These are phyloP conservation scores for Pythium aphanidermatum DNA, from an alignment of 352 stramenopile species.

Conservation along the genomic window DNA sequence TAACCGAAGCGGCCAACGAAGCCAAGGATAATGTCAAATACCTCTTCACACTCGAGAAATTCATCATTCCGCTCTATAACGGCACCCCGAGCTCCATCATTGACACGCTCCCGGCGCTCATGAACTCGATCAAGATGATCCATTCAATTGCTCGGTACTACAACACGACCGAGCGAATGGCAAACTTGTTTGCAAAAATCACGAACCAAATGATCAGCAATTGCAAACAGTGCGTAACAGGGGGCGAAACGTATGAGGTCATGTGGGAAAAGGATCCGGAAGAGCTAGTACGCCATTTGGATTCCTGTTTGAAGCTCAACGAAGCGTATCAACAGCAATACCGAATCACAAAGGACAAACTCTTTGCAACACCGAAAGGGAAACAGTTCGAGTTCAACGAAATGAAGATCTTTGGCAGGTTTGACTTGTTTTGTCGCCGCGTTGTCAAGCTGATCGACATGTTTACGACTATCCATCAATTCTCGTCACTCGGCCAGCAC, in stretches of 20 bases:
- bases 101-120: slow-evolving; percentile 96
- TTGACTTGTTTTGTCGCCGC: slow-evolving; percentile 96
- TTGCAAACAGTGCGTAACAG: slow-evolving; percentile 94
- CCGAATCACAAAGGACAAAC: slow-evolving; percentile 95
- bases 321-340: slow-evolving; percentile 99
- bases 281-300: slow-evolving; percentile 92
- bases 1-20: slow-evolving; percentile 97
- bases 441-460: slow-evolving; percentile 99
- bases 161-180: slow-evolving; percentile 98
- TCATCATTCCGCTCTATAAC: slow-evolving; percentile 87
- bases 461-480: slow-evolving; percentile 98
- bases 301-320: slow-evolving; percentile 97
- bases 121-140: slow-evolving; percentile 99
- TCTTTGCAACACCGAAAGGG: slow-evolving; percentile 92
- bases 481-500: slow-evolving; percentile 89
- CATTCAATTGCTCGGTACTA: slow-evolving; percentile 98
- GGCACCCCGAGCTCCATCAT: slow-evolving; percentile 96
- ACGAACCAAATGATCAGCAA: slow-evolving; percentile 99
- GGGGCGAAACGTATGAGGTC: slow-evolving; percentile 77
- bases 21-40: slow-evolving; percentile 99
- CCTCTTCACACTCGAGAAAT: slow-evolving; percentile 97
- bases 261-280: slow-evolving; percentile 95
- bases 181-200: slow-evolving; percentile 96
- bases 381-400: slow-evolving; percentile 99
- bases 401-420: slow-evolving; percentile 98